Conservation (phyloP, 768 basidiomycete genomes). For the Bullera alba region DNA sequence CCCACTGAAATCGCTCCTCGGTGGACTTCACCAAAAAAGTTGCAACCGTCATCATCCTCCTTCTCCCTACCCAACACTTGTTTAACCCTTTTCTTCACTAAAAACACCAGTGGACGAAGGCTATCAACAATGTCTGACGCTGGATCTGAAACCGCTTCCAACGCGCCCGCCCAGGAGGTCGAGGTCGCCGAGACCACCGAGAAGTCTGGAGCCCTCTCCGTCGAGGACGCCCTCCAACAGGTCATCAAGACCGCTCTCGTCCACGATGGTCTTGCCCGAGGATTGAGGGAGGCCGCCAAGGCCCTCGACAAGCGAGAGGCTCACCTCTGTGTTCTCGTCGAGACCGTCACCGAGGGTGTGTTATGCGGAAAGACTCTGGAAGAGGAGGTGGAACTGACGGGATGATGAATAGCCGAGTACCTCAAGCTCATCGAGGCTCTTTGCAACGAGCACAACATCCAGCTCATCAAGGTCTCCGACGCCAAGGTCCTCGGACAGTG, state of each 20-base stretch:
- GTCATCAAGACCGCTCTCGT: conserved; percentile 98
- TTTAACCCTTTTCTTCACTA: conserved; percentile 6
- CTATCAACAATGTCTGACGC: conserved; percentile 46
- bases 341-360: conserved; percentile 82
- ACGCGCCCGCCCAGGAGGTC: conserved; percentile 44
- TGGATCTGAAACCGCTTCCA: conserved; percentile 46
- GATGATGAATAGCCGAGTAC: conserved; percentile 68
- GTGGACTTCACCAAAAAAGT: not conserved
- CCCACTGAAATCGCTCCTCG: not conserved
- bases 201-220: conserved; percentile 80
- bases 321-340: conserved; percentile 96
- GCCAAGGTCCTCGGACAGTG: conserved; percentile 96
- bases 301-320: conserved; percentile 98
- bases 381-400: not conserved
- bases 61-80: conserved; percentile 2
- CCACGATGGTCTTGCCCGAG: conserved; percentile 96
- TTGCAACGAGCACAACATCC: conserved; percentile 98
- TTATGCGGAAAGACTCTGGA: not conserved
- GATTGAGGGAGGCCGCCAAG: conserved; percentile 95
- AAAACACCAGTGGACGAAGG: conserved; percentile 39
- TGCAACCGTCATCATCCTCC: not conserved
- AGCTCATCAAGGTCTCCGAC: conserved; percentile 98
- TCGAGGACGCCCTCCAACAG: conserved; percentile 82
- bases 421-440: conserved; percentile 99
- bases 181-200: conserved; percentile 75